Percentiles rank a stretch among this genome's conserved stretches.
Conservation (phyloP, 345 rosid genomes). For the Microthlaspi erraticum region DNA sequence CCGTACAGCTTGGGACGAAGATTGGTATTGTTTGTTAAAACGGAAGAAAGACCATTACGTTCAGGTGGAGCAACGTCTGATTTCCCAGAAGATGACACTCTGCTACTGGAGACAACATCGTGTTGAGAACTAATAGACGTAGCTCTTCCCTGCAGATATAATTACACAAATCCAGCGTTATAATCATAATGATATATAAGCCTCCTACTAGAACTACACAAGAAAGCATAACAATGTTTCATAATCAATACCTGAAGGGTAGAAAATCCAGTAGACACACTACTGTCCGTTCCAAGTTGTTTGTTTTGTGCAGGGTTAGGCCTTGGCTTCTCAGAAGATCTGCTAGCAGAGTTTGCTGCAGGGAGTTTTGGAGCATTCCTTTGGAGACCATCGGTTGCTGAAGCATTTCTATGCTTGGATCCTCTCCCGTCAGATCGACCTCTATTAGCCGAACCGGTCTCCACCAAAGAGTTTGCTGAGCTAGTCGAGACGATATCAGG, state of each 20-base stretch:
- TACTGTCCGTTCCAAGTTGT: conserved; percentile 50
- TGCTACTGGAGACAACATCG: conserved; percentile 54
- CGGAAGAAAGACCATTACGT: conserved; percentile 51
- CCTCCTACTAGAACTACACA: conserved; percentile 16
- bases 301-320: conserved; percentile 53
- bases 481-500: conserved; percentile 53
- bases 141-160: conserved; percentile 58
- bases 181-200: background rate
- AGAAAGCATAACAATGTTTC: background rate
- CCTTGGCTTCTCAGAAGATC: conserved; percentile 53
- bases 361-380: conserved; percentile 54
- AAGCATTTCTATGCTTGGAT: conserved; percentile 49
- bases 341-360: conserved; percentile 49
- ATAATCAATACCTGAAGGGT: conserved; percentile 54
- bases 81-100: conserved; percentile 54
- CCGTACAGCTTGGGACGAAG: conserved; percentile 52
- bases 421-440: conserved; percentile 57
- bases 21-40: conserved; percentile 55
- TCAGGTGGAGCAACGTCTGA: conserved; percentile 49
- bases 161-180: conserved; percentile 30
- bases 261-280: conserved; percentile 51
- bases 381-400: conserved; percentile 55
- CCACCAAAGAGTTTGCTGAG: conserved; percentile 56
- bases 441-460: conserved; percentile 48
- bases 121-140: conserved; percentile 55